phyloP scores from a whole-genome alignment of 192 early-diverging fungal genomes.

The Jimgerdemannia lactiflua region DNA sequence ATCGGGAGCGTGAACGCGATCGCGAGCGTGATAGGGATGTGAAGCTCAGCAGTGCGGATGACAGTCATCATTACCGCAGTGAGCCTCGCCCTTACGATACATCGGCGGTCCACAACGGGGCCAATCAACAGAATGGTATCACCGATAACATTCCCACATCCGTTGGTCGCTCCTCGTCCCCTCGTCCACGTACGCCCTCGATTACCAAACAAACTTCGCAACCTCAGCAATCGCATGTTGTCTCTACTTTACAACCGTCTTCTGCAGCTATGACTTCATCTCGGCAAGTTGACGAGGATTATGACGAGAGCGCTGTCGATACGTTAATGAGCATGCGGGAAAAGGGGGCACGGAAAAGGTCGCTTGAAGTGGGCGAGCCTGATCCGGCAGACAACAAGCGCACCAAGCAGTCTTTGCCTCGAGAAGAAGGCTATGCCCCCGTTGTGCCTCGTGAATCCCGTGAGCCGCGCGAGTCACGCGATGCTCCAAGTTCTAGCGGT shows the following conservation, averaged over 20 bases:
- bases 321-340: conserved; percentile 18
- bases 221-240: not conserved
- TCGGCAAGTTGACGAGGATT: conserved; percentile 22
- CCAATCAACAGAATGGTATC: not conserved
- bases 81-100: not conserved
- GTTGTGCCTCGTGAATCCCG: not conserved
- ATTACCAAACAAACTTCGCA: not conserved
- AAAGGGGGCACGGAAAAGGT: conserved; percentile 19
- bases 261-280: not conserved
- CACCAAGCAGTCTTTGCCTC: not conserved
- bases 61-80: not conserved
- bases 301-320: conserved; percentile 28
- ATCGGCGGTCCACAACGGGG: not conserved
- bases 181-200: not conserved
- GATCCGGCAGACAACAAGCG: not conserved
- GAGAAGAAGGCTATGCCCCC: not conserved
- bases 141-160: not conserved
- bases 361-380: not conserved
- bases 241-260: not conserved
- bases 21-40: not conserved
- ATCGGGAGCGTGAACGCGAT: not conserved
- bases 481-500: not conserved
- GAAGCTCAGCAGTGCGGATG: not conserved
- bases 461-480: not conserved
- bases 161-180: not conserved